Evolutionary conservation across 192 early-diverging fungal species (phyloP).

Genomic region (Gonapodya sp.): DNA sequence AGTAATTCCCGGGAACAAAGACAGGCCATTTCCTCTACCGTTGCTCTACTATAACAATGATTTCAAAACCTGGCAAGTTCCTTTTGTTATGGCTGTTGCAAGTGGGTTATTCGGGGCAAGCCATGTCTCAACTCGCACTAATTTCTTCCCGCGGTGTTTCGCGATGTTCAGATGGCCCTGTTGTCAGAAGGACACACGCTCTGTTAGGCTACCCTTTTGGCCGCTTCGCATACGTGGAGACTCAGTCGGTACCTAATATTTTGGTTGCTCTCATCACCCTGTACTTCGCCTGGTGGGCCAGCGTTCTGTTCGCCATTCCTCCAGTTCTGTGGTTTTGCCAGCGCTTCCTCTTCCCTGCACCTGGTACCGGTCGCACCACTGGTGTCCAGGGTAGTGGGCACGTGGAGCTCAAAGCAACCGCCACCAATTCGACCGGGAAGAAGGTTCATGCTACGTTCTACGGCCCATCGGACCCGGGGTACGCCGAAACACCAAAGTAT

Average conservation of each 20-base stretch:
- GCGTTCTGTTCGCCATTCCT: background rate
- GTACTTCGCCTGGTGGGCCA: background rate
- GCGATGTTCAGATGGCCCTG: background rate
- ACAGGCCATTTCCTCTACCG: background rate
- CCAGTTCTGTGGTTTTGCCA: background rate
- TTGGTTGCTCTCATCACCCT: background rate
- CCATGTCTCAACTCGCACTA: too few species aligned
- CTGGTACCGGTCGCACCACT: background rate
- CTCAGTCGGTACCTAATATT: background rate
- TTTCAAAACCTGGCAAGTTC: background rate
- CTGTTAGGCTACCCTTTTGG: background rate
- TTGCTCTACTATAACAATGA: background rate
- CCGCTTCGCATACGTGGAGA: background rate
- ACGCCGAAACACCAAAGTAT: background rate
- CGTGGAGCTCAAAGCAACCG: background rate
- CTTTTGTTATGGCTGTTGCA: background rate
- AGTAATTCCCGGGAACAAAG: too few species aligned
- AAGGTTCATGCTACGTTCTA: background rate
- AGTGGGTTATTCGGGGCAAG: too few species aligned
- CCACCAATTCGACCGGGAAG: background rate
- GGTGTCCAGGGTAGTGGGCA: background rate
- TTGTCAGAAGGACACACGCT: background rate
- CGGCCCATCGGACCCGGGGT: background rate
- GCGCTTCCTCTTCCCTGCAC: background rate
- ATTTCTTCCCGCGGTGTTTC: too few species aligned